Evolutionary conservation across 495 filamentous ascomycete genomes (phyloP).

Genomic region (Penicillium waksmanii): DNA sequence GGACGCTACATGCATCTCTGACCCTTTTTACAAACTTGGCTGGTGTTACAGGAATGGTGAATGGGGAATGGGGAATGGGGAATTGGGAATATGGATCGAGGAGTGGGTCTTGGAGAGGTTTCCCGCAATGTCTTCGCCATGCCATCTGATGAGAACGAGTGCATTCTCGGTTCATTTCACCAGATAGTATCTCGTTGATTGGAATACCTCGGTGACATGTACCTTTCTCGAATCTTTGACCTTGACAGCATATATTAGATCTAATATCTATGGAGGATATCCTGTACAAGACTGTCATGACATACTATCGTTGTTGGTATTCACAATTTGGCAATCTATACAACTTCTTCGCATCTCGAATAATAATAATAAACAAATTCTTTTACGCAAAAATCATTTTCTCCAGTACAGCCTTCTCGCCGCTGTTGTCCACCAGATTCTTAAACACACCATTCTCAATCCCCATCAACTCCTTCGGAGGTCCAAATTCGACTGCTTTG

Average conservation of each 20-base stretch:
- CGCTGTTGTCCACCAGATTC: conserved; percentile 75
- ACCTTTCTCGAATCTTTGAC: conserved; percentile 8
- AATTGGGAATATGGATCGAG: not conserved
- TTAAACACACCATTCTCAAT: conserved; percentile 62
- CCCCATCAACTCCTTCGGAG: conserved; percentile 68
- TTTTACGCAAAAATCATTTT: conserved; percentile 47
- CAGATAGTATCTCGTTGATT: not conserved
- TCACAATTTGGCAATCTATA: conserved; percentile 20
- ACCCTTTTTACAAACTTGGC: conserved; percentile 52
- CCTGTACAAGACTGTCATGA: not conserved
- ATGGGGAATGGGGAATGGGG: conserved; percentile 6
- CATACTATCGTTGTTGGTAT: not conserved
- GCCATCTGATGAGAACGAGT: not conserved
- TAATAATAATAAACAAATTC: conserved; percentile 2
- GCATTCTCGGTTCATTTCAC: too few species aligned
- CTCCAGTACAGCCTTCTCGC: conserved; percentile 65
- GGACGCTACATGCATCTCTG: conserved; percentile 99
- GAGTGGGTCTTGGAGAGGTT: conserved; percentile 16
- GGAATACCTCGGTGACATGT: conserved; percentile 13
- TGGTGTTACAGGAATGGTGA: conserved; percentile 37
- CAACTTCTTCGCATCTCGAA: not conserved
- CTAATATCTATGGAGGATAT: not conserved
- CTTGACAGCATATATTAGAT: not conserved
- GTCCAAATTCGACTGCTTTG: conserved; percentile 71
- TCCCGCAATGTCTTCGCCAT: not conserved